Base-by-base conservation (phyloP, 768 basidiomycete species). In the Suillus luteus region DNA sequence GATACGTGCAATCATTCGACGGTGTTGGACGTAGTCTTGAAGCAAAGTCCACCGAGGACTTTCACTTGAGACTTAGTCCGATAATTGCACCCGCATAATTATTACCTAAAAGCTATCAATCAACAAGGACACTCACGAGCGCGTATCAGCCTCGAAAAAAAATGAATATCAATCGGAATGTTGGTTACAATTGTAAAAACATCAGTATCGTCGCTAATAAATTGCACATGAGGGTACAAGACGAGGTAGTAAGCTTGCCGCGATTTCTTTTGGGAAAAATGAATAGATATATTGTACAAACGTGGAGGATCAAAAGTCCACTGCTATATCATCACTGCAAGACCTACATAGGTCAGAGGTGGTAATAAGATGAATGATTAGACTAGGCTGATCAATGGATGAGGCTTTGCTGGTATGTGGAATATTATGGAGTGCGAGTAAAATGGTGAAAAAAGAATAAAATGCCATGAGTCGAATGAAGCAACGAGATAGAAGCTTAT, bases 1-100 rank as follows among this genome's bases (percentile, higher is more conserved):
- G 24, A 74, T 67, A 24, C 73, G 72, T 44, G 75, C 75, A 65
- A 80, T 70, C 80, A 80, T 81, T 44, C 38, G 19, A 43, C 14
- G 5, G 60, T 27, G 33, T 51, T 46, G 15, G 64, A 44, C 31
- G 64, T 59, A 15, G 49, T 48, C 40, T 55, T 24, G 46, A 31
- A 35, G 31, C 22, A 43, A 22, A 33, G 37, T 37, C 43, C 24
- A 37, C 44, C 37, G 27, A 66, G 40, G 52, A 24, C 52, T 27
- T 58, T 38, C 14, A 24, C 24, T 17, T 40, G 27, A 5, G 4
- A 24, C 15, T 11, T 24, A 1, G 38, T 58, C 57, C 57, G 40
- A 40, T 41, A 31, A 58, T 58, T 41, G 57, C 57, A 58, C 57
- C 57, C 57, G 57, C 27, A 58, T 17, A 54, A 35, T 35, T 41